Conservation (phyloP, 169 alveolate species). For the Blepharisma undulans region DNA sequence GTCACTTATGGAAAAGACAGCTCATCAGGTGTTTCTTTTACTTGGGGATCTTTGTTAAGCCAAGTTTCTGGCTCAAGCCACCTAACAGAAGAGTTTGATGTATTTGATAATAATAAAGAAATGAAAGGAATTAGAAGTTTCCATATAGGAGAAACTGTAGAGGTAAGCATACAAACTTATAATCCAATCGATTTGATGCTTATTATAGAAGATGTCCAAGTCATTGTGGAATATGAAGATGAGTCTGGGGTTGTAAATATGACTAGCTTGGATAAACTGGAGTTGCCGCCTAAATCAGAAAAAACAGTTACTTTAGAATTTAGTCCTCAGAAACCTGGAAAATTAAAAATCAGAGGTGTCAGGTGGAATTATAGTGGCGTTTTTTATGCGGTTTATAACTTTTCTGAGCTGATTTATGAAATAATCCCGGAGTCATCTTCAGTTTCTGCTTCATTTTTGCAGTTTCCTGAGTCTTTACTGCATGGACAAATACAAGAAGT, state of each 20-base stretch:
- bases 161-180: background rate
- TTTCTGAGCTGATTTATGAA: background rate
- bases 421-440: background rate
- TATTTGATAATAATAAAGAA: background rate
- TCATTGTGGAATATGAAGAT: conserved; percentile 13
- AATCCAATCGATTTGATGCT: background rate
- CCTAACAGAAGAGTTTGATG: background rate
- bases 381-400: background rate
- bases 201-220: background rate
- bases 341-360: background rate
- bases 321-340: background rate
- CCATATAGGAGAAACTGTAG: conserved; percentile 23
- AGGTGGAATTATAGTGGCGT: conserved; percentile 17
- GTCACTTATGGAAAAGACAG: background rate
- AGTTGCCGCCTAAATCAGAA: background rate
- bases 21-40: background rate
- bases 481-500: conserved; percentile 16
- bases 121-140: background rate
- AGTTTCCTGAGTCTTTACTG: conserved; percentile 7
- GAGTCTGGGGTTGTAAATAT: background rate
- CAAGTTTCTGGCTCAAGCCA: background rate
- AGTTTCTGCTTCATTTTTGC: background rate
- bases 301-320: background rate
- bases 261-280: background rate
- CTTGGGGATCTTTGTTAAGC: background rate